Evolutionary conservation across 2,329 filamentous ascomycete species (phyloP).

Genomic region (Zymoseptoria brevis): DNA sequence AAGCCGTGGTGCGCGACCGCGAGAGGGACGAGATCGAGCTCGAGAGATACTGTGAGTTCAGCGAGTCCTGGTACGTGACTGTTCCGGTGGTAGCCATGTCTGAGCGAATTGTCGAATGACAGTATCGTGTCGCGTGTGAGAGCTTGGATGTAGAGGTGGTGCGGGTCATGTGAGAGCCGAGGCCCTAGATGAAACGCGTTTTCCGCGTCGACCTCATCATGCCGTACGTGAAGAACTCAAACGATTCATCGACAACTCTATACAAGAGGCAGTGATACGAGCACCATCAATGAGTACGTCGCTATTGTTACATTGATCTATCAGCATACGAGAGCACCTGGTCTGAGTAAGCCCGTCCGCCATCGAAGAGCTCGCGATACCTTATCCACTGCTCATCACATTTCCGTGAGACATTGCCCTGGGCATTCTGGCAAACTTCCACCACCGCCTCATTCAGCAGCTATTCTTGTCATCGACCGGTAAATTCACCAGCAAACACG

Average conservation of each 20-base stretch:
- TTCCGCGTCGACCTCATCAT: background rate
- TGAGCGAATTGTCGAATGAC: background rate
- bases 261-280: background rate
- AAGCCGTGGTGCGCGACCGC: constrained; percentile 57
- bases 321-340: background rate
- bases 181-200: background rate
- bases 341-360: background rate
- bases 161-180: background rate
- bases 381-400: background rate
- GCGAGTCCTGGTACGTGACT: constrained; percentile 42
- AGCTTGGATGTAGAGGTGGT: background rate
- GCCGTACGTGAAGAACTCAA: background rate
- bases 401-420: background rate
- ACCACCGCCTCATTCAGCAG: background rate
- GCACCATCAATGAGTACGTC: background rate
- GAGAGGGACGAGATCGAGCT: constrained; percentile 64
- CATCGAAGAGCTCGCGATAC: background rate
- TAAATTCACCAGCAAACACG: constrained; percentile 5
- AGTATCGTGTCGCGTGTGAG: background rate
- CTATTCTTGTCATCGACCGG: background rate
- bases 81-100: constrained; percentile 30
- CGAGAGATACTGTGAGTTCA: constrained; percentile 52
- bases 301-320: background rate
- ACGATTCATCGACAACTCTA: background rate
- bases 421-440: background rate